These are phyloP conservation scores for Neurospora cerealis DNA, from an alignment of 495 filamentous ascomycete genomes.

Conservation along the genomic window DNA sequence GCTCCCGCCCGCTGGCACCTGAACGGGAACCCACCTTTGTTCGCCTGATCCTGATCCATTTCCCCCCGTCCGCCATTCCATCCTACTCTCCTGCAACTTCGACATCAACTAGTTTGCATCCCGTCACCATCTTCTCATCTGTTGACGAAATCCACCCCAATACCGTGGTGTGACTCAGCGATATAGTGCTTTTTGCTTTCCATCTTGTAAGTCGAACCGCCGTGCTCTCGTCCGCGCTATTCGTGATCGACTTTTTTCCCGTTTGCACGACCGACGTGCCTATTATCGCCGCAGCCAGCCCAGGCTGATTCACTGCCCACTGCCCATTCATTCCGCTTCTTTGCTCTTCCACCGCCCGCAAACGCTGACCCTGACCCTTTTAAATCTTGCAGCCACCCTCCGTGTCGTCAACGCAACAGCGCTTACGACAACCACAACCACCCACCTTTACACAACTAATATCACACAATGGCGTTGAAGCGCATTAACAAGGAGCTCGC, in stretches of 20 bases:
- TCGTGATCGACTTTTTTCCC: neutral
- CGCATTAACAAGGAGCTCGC: conserved; percentile 99
- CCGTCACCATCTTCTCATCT: neutral
- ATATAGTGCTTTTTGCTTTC: neutral
- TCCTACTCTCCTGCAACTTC: neutral
- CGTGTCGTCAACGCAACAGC: conserved; percentile 5
- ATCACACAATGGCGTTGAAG: conserved; percentile 84
- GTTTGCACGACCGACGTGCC: neutral
- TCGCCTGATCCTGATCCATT: neutral
- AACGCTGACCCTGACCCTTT: conserved; percentile 20
- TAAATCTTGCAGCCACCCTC: conserved; percentile 12
- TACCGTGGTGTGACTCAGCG: neutral
- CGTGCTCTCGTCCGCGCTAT: neutral
- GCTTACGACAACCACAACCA: conserved; percentile 4
- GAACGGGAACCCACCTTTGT: neutral
- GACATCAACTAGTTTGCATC: neutral
- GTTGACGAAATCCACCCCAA: neutral
- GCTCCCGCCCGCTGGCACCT: neutral
- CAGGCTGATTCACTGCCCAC: neutral
- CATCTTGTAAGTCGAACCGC: neutral
- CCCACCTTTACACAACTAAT: conserved; percentile 25
- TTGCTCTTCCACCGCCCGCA: conserved; percentile 14
- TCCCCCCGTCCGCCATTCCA: neutral
- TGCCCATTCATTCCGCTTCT: conserved; percentile 19
- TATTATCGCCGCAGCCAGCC: neutral